A percentile compares a stretch with the other conserved stretches of the same genome.
Conservation (phyloP, 2,329 filamentous ascomycete species). For the Aspergillus sp. region DNA sequence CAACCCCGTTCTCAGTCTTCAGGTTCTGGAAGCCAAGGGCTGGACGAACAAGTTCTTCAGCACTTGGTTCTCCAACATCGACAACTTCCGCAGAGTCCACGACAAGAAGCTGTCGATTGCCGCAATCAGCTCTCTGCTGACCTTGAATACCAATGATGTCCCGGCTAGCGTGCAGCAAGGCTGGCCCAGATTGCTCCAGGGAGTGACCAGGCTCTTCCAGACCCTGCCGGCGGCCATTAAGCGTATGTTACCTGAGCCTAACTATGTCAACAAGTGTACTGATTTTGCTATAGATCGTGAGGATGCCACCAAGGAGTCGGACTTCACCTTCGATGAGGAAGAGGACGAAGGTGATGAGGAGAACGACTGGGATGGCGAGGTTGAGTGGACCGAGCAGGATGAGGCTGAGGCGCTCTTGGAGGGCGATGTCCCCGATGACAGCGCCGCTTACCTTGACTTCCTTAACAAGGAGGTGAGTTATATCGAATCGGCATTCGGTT, state of each 20-base stretch:
- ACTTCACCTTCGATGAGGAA: constrained; percentile 75
- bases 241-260: constrained; percentile 57
- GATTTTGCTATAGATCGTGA: constrained; percentile 67
- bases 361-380: constrained; percentile 77
- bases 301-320: constrained; percentile 86
- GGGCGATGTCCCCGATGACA: constrained; percentile 79
- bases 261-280: constrained; percentile 26
- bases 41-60: constrained; percentile 99
- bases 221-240: constrained; percentile 84
- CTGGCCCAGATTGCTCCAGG: constrained; percentile 88
- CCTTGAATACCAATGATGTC: constrained; percentile 76
- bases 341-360: constrained; percentile 74
- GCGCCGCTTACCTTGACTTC: constrained; percentile 92
- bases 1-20: constrained; percentile 81
- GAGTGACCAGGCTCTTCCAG: constrained; percentile 88
- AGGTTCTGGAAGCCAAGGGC: constrained; percentile 82
- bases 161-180: constrained; percentile 91
- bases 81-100: constrained; percentile 88
- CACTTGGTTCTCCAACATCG: constrained; percentile 95
- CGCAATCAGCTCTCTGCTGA: constrained; percentile 83
- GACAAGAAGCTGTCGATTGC: constrained; percentile 99
- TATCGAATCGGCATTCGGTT: not conserved
- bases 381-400: constrained; percentile 67
- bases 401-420: constrained; percentile 63
- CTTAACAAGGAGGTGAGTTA: constrained; percentile 77